Conservation (phyloP, 257 asterid species). For the Nicotiana tomentosiformis region DNA sequence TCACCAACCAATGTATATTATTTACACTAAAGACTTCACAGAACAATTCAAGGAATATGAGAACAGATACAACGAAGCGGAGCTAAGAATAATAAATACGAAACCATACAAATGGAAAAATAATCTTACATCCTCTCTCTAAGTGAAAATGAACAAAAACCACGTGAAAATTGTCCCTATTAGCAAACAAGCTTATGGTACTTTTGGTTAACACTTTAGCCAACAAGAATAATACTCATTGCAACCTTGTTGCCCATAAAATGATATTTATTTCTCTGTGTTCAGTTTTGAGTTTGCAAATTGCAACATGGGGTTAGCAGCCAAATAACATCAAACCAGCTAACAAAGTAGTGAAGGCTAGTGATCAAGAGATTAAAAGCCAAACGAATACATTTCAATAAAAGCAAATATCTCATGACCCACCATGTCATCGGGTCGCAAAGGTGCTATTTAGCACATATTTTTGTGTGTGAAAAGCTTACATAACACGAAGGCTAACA, state of each 20-base stretch:
- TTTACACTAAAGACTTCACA: no score
- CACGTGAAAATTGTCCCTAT: not conserved
- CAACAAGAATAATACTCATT: not conserved
- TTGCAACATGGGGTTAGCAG: constrained; percentile 1
- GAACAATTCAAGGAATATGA: no score
- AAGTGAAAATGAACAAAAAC: not conserved
- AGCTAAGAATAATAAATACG: no score
- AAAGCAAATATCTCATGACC: no score
- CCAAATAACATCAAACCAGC: not conserved
- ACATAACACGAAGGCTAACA: no score
- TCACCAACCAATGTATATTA: no score
- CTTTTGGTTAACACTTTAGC: not conserved
- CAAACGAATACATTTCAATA: not conserved
- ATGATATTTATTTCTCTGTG: not conserved
- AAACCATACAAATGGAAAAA: not conserved
- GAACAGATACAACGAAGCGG: no score
- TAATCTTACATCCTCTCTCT: not conserved
- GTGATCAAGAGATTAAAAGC: not conserved
- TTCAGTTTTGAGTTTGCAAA: not conserved
- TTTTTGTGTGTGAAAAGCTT: no score
- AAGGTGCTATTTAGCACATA: no score
- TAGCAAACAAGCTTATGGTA: not conserved
- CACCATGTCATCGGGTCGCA: no score
- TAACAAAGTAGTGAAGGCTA: not conserved
- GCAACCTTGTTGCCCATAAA: no score